Evolutionary conservation across 805 yeast species (phyloP), one percentile per base, ranked within the genome.

Genomic region (Teunomyces kruisii): DNA sequence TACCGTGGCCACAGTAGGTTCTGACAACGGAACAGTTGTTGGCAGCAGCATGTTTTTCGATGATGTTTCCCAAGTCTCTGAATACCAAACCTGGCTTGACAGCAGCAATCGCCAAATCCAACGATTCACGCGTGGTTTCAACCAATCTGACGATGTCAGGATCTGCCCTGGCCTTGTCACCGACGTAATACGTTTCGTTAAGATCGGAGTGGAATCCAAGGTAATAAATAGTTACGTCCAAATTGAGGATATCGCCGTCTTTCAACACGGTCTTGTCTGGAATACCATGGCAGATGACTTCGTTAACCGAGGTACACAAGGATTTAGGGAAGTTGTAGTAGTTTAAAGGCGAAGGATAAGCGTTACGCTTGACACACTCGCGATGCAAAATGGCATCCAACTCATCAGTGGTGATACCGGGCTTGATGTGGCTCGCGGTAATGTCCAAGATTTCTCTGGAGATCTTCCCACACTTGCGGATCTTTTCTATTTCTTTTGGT

Each of bases 111-210:
- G 97, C 97, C 54, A 79, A 65, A 52, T 90, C 94, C 48, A 92
- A 72, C 52, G 90, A 80, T 67, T 90, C 96, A 58, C 98, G 81
- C 1, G 97, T 81, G 39, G 77, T 72, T 65, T 94, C 99, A 8
- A 92, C 97, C 31, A 94, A 79, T 49, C 91, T 83, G 44, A 94
- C 89, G n/a, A 80, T 75, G 40, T 88, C 96, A 39, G 84, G 82
- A 62, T 92, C 78, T n/a, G 81, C 68, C 54, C 76, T 81, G 30
- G 94, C 88, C 59, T 87, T 89, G 46, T 85, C 92, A 9, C 98
- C 99, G 24, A 94, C 96, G 60, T 94, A 94, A 66, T 91, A 94
- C 0, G 99, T 94, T 68, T 94, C 98, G 66, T 94, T 94, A 63
- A 94, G 74, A 67, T 94, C 99, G 7, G 96, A 85, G 69, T 94